These are phyloP conservation scores for Neurospora sp. DNA, from an alignment of 495 filamentous ascomycete species.

Conservation along the genomic window DNA sequence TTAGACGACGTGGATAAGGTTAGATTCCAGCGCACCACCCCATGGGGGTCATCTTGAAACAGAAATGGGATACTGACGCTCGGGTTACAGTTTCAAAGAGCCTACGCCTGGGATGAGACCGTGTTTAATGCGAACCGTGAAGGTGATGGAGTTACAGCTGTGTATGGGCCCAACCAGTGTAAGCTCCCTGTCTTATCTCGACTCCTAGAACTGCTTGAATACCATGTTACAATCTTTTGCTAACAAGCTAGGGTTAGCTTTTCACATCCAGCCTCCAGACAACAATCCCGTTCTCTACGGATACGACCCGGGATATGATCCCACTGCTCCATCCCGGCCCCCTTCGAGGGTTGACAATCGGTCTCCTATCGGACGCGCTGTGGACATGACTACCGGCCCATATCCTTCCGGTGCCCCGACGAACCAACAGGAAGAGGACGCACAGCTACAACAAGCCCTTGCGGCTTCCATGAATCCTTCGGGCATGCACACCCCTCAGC, in stretches of 20 bases:
- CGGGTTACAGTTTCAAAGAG: slow-evolving; percentile 16
- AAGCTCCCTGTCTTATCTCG: not conserved
- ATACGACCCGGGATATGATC: slow-evolving; percentile 25
- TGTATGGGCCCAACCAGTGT: not conserved
- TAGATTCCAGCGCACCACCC: not conserved
- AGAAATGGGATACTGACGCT: slow-evolving; percentile 6
- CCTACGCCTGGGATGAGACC: slow-evolving; percentile 39
- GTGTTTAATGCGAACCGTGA: slow-evolving; percentile 36
- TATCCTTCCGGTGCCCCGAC: slow-evolving; percentile 11
- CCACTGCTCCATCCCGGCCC: slow-evolving; percentile 55
- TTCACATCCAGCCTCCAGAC: slow-evolving; percentile 48
- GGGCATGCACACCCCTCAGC: slow-evolving; percentile 9
- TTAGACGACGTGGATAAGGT: slow-evolving; percentile 35
- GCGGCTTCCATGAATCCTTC: slow-evolving; percentile 15
- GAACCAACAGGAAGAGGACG: slow-evolving; percentile 26
- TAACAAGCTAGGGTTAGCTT: slow-evolving; percentile 29
- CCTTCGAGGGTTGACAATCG: slow-evolving; percentile 54
- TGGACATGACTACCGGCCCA: slow-evolving; percentile 24
- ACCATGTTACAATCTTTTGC: not conserved
- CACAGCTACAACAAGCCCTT: slow-evolving; percentile 26
- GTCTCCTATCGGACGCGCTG: slow-evolving; percentile 32
- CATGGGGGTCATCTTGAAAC: not conserved
- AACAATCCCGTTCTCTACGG: slow-evolving; percentile 27
- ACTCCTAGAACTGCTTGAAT: not conserved
- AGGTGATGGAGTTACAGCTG: slow-evolving; percentile 17